Percentiles rank a stretch among this genome's conserved stretches.
Conservation (phyloP, 495 filamentous ascomycete species). For the Hypoxylon perforatum region DNA sequence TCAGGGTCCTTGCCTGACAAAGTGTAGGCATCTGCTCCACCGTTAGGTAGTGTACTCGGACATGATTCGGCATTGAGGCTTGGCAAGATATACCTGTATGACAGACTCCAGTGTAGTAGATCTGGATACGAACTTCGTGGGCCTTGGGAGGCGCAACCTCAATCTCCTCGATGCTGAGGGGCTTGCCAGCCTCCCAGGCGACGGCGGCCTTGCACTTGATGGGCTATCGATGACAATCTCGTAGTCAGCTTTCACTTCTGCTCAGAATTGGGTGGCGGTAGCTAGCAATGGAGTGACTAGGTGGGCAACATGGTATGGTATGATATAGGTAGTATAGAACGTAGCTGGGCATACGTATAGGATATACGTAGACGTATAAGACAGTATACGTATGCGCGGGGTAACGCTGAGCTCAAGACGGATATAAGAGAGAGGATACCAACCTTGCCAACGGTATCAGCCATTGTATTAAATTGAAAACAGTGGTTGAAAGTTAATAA, state of each 20-base stretch:
- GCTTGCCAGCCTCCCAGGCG: constrained; percentile 94
- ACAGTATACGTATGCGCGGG: constrained; percentile 38
- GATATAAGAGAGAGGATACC: constrained; percentile 14
- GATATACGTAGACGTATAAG: no score
- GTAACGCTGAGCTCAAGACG: constrained; percentile 15
- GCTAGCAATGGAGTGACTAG: not conserved
- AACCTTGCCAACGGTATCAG: constrained; percentile 62
- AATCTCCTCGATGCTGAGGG: constrained; percentile 87
- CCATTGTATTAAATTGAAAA: constrained; percentile 47
- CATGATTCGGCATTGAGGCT: constrained; percentile 40
- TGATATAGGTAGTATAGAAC: not conserved
- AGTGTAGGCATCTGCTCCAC: constrained; percentile 87
- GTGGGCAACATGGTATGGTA: not conserved
- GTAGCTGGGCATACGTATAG: not conserved
- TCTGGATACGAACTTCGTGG: constrained; percentile 95
- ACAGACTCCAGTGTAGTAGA: constrained; percentile 97
- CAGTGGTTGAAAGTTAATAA: constrained; percentile 4
- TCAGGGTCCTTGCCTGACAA: constrained; percentile 98
- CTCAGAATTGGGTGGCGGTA: not conserved
- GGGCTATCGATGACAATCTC: constrained; percentile 48
- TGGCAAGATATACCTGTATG: constrained; percentile 79
- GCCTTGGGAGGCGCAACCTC: constrained; percentile 93
- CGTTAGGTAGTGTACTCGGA: constrained; percentile 32
- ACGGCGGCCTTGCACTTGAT: constrained; percentile 84
- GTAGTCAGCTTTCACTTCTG: constrained; percentile 19